Conservation (phyloP, 148 eudicot genomes). For the Camellia lanceoleosa region DNA sequence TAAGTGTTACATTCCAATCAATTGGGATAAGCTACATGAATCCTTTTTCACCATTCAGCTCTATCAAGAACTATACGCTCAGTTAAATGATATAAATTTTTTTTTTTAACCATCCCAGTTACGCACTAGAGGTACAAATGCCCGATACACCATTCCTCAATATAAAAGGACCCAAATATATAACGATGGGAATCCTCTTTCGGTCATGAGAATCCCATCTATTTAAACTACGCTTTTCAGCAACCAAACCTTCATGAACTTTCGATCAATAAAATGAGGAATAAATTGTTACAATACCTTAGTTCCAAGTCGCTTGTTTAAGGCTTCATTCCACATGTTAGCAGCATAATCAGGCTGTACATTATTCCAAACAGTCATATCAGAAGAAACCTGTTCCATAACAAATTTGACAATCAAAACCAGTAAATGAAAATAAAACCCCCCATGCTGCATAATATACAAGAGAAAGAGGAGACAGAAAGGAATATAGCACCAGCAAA, state of each 20-base stretch:
- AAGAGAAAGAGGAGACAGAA: background rate
- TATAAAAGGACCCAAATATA: background rate
- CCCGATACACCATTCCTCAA: constrained; percentile 3
- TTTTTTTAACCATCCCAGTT: background rate
- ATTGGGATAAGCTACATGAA: no score
- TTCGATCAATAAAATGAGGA: background rate
- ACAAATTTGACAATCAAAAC: background rate
- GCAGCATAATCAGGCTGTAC: constrained; percentile 77
- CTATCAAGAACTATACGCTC: no score
- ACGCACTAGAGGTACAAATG: background rate
- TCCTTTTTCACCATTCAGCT: no score
- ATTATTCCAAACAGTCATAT: constrained; percentile 82
- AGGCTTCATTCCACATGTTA: constrained; percentile 82
- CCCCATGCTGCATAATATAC: background rate
- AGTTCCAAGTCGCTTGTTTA: constrained; percentile 84
- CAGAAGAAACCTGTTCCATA: constrained; percentile 76
- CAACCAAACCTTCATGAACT: background rate
- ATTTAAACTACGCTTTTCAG: background rate
- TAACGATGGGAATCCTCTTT: background rate
- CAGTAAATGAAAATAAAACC: background rate
- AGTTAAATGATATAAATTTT: background rate
- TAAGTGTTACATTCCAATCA: no score
- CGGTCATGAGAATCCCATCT: constrained; percentile 1
- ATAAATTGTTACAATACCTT: constrained; percentile 34
- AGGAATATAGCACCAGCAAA: background rate